Evolutionary conservation across 192 early-diverging fungal genomes (phyloP), one percentile per base, ranked within the genome.

Genomic region (Backusella macrospora): DNA sequence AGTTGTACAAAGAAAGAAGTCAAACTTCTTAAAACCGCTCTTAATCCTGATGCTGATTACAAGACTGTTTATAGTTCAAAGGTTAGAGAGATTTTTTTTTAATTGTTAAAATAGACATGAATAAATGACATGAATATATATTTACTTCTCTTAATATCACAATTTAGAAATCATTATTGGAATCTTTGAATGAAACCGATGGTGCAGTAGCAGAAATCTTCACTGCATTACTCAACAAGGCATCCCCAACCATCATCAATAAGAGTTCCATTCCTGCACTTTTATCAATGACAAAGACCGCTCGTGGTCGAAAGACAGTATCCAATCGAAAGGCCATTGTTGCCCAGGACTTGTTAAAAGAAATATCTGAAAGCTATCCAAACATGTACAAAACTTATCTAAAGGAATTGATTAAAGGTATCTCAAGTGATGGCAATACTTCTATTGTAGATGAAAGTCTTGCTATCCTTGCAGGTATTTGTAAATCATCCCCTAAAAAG

Each of bases 231-330:
- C 83, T 98, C 59, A 89, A 93, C 38, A 85, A 92, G 9, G 89
- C 94, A 13, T 88, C 89, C 9, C 76, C 96, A 45, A 90, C 89
- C 8, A 81, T 95, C 7, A 77, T 96, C 64, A 92, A 95, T 73
- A 90, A 88, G 52, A 87, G 85, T 64, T 72, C 86, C 43, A 82
- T 95, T 43, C 79, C 89, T 46, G 59, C 84, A 71, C 68, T 96
- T 69, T 74, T 95, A 63, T 80, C 85, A 66, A 67, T 85, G 62
- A 59, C 90, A 65, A 68, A 65, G 39, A 70, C 44, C 10, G 47
- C 70, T 4, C 71, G 49, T 48, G 62, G 83, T 78, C 42, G 76
- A 70, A n/a, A 26, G 23, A 39, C 73, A 68, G 29, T 48, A 67
- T 29, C 49, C 77, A 37, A 83, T 72, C 38, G 70, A 45, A 26